phyloP scores from a whole-genome alignment of 2,329 filamentous ascomycete species.

The Bisporella sp. region DNA sequence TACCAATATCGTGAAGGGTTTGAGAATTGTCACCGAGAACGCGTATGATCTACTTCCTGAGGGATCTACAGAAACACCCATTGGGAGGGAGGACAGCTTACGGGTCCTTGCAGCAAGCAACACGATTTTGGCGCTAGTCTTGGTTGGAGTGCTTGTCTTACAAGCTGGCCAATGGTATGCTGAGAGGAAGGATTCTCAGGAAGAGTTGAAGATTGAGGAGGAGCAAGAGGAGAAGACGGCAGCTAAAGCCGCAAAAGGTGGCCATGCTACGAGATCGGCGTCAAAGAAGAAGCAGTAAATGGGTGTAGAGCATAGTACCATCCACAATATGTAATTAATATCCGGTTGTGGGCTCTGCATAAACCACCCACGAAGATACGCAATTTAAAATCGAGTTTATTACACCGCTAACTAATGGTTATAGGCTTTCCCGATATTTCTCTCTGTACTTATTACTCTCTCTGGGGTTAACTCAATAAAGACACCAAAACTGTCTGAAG shows the following conservation, averaged over 20 bases:
- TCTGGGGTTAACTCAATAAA: too few species aligned
- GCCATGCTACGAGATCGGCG: constrained; percentile 20
- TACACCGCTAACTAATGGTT: too few species aligned
- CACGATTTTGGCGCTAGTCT: constrained; percentile 86
- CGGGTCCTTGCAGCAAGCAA: constrained; percentile 91
- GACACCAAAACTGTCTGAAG: too few species aligned
- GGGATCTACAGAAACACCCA: constrained; percentile 52
- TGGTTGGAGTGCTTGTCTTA: constrained; percentile 85
- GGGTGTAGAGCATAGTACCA: background rate
- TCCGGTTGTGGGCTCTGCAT: too few species aligned
- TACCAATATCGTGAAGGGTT: constrained; percentile 92
- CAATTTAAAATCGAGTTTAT: too few species aligned
- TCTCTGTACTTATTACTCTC: too few species aligned
- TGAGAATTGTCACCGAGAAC: constrained; percentile 73
- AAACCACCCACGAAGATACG: too few species aligned
- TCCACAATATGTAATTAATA: too few species aligned
- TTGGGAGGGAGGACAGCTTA: constrained; percentile 82
- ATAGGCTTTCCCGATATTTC: too few species aligned
- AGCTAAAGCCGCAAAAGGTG: constrained; percentile 28
- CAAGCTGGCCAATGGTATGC: constrained; percentile 99
- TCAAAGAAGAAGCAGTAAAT: constrained; percentile 30
- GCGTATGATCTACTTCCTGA: constrained; percentile 37
- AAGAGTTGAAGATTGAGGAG: constrained; percentile 59
- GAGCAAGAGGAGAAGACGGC: constrained; percentile 41
- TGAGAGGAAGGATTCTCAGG: constrained; percentile 83